Conservation (phyloP, 2,329 filamentous ascomycete species). For the Scedosporium dehoogii region DNA sequence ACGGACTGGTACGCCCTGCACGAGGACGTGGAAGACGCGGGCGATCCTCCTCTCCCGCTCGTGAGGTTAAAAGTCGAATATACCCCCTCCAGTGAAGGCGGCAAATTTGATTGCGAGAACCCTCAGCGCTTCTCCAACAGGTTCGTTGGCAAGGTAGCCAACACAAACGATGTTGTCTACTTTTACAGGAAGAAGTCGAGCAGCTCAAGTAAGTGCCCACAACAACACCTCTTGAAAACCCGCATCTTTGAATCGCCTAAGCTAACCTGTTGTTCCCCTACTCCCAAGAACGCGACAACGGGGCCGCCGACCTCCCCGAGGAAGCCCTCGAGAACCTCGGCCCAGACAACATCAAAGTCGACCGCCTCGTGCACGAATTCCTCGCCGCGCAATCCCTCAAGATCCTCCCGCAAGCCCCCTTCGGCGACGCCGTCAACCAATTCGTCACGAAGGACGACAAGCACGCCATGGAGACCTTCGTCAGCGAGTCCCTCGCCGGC, state of each 20-base stretch:
- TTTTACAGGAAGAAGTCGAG: slow-evolving; percentile 82
- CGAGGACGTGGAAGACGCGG: slow-evolving; percentile 38
- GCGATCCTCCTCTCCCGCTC: slow-evolving; percentile 62
- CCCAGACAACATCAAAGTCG: slow-evolving; percentile 58
- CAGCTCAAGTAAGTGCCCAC: slow-evolving; percentile 28
- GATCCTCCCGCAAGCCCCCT: slow-evolving; percentile 84
- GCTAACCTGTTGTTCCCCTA: not conserved
- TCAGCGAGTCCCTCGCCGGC: slow-evolving; percentile 58
- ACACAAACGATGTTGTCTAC: slow-evolving; percentile 85
- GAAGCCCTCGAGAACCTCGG: slow-evolving; percentile 42
- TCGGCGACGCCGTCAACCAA: slow-evolving; percentile 84
- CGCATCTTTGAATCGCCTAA: slow-evolving; percentile 21
- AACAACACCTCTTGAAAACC: not conserved
- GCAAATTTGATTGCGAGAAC: slow-evolving; percentile 84
- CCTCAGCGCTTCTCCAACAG: slow-evolving; percentile 92
- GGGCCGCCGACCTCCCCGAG: slow-evolving; percentile 51
- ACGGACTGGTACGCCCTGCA: slow-evolving; percentile 73
- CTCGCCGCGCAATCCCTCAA: slow-evolving; percentile 80
- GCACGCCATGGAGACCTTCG: slow-evolving; percentile 76
- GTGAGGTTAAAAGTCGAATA: slow-evolving; percentile 88
- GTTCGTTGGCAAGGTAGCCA: slow-evolving; percentile 84
- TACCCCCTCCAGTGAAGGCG: slow-evolving; percentile 65
- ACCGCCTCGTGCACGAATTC: slow-evolving; percentile 80
- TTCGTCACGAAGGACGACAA: slow-evolving; percentile 96
- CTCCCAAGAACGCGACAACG: slow-evolving; percentile 27